Conservation (phyloP, 2,329 filamentous ascomycete species). For the Cercospora sp. region DNA sequence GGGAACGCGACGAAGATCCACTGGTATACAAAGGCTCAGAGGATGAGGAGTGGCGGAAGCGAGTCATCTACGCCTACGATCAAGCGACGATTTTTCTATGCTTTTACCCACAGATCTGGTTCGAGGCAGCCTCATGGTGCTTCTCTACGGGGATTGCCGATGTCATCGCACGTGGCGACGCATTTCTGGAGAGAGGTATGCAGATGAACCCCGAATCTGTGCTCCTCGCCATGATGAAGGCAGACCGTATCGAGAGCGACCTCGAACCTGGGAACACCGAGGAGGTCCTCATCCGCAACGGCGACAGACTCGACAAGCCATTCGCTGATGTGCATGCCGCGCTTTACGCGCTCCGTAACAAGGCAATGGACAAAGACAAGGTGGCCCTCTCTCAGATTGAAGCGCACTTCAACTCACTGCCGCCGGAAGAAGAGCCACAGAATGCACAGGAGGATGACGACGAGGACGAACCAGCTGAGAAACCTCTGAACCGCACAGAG, state of each 20-base stretch:
- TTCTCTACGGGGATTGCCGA: conserved; percentile 71
- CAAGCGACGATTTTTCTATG: conserved; percentile 89
- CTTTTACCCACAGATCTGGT: conserved; percentile 96
- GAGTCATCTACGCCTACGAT: conserved; percentile 87
- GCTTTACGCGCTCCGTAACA: conserved; percentile 82
- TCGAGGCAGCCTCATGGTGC: conserved; percentile 90
- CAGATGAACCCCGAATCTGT: conserved; percentile 92
- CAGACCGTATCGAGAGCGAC: conserved; percentile 79
- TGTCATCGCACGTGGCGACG: conserved; percentile 60
- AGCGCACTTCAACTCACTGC: conserved; percentile 52
- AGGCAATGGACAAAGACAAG: conserved; percentile 65
- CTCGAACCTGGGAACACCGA: conserved; percentile 68
- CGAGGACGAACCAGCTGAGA: conserved; percentile 51
- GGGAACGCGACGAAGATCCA: conserved; percentile 85
- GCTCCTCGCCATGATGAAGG: conserved; percentile 82
- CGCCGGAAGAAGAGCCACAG: conserved; percentile 42
- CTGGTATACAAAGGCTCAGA: conserved; percentile 79
- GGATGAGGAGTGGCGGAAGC: conserved; percentile 72
- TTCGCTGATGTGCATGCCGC: conserved; percentile 81
- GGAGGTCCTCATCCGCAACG: conserved; percentile 65
- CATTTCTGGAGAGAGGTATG: conserved; percentile 79
- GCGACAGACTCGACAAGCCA: conserved; percentile 74
- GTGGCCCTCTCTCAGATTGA: conserved; percentile 59
- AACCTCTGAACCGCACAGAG: conserved; percentile 52
- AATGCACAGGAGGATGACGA: conserved; percentile 52